phyloP scores from a whole-genome alignment of 257 asterid genomes.

The Catharanthus roseus region DNA sequence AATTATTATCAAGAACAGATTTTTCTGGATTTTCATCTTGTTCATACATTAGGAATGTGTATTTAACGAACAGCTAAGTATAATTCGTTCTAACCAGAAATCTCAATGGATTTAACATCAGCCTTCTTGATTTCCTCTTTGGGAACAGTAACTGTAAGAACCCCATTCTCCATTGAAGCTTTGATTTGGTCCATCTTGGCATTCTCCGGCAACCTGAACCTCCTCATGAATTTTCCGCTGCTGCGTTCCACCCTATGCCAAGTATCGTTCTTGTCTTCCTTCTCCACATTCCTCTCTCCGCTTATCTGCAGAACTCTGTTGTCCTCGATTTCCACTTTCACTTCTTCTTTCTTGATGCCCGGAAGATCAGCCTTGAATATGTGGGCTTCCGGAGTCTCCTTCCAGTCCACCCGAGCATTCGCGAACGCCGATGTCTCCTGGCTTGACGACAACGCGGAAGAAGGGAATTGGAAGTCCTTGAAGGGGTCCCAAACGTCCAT shows the following conservation, averaged over 20 bases:
- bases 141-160: conserved; percentile 3
- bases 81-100: conserved; percentile 11
- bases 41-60: no score
- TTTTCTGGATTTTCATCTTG: no score
- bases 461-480: conserved; percentile 3
- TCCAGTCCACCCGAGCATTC: conserved; percentile 6
- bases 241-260: conserved; percentile 6
- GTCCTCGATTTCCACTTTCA: conserved; percentile 8
- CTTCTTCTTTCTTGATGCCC: conserved; percentile 7
- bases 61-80: no score
- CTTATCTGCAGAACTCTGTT: conserved; percentile 2
- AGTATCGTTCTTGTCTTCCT: conserved; percentile 7
- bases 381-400: conserved; percentile 11
- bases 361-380: conserved; percentile 5
- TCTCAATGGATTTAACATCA: conserved; percentile 8
- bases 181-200: conserved; percentile 2
- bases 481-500: conserved; percentile 9
- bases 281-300: conserved; percentile 9
- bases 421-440: conserved; percentile 2
- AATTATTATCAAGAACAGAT: no score
- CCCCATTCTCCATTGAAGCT: conserved; percentile 13
- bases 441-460: neutral
- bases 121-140: conserved; percentile 7
- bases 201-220: conserved; percentile 14
- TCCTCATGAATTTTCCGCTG: conserved; percentile 4